Base-by-base conservation (phyloP, 352 stramenopile species). In the Pythium sukuiense region DNA sequence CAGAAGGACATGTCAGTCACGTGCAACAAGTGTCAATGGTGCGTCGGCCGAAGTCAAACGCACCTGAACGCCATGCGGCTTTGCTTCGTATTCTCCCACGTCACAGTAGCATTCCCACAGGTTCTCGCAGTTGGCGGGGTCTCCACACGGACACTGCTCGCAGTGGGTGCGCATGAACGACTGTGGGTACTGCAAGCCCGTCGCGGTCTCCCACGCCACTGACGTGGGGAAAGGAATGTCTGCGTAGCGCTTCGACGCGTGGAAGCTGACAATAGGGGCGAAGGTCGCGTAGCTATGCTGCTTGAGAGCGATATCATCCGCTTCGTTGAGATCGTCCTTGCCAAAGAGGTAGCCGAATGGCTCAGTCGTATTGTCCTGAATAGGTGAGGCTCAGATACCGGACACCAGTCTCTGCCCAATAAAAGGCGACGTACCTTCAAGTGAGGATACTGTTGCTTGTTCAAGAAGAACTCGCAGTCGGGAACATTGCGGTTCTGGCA, bases 381-480 rank as follows among this genome's bases (percentile, higher is more conserved):
- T 4, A 35, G 11, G 32, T 30, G 41, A 63, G 6, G 27, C 18
- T 32, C 30, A 52, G 27, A 65, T 64, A 59, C 41, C 58, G 55
- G 33, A 20, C n/a, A 46, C 18, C 30, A n/a, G 43, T 26, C 37
- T 65, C 27, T 5, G 13, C 37, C 5, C 11, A 43, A 6, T 43
- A n/a, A 2, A 4, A 43, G 8, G 7, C 1, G 12, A 67, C 67
- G 5, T 45, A 95, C 87, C 83, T 99, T 99, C 27, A 99, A 80
- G 66, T 99, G 97, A 32, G 97, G 97, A 76, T 99, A 99, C 77
- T 99, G 96, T 52, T 97, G 87, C 76, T 99, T 99, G 85, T 99
- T 99, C 70, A 99, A 96, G 81, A 99, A 99, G 67, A 99, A 99
- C 76, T 99, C 97, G 73, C 96, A 99, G 76, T 99, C 97, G 4